phyloP scores from a whole-genome alignment of 768 basidiomycete species.

The Suillus variegatus region DNA sequence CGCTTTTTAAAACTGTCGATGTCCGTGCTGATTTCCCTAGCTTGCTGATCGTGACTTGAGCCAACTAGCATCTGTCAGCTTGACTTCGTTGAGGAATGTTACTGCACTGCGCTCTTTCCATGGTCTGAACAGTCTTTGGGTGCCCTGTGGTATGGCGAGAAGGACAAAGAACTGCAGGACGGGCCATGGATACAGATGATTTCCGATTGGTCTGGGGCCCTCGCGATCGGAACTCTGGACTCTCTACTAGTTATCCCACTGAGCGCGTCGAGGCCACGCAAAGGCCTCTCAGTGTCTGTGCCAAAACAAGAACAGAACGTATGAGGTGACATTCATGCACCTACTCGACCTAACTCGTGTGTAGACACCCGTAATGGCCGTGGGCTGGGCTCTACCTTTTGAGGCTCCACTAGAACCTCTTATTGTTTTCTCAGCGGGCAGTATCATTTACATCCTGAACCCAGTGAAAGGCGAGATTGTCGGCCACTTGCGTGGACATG shows the following conservation, averaged over 20 bases:
- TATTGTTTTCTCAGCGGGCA: conserved; percentile 54
- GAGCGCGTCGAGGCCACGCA: conserved; percentile 11
- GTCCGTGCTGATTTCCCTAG: conserved; percentile 37
- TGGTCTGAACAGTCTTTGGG: conserved; percentile 40
- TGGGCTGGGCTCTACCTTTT: conserved; percentile 62
- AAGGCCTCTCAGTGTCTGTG: neutral
- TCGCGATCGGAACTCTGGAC: conserved; percentile 46
- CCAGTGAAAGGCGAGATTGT: conserved; percentile 39
- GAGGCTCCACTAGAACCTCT: conserved; percentile 53
- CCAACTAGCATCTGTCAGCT: conserved; percentile 16
- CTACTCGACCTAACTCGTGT: neutral
- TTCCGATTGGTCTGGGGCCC: conserved; percentile 48
- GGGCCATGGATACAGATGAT: conserved; percentile 48
- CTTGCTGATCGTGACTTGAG: conserved; percentile 14
- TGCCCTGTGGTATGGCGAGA: conserved; percentile 37
- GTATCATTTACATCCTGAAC: conserved; percentile 59
- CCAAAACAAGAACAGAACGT: conserved; percentile 3
- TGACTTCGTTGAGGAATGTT: conserved; percentile 35
- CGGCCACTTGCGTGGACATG: conserved; percentile 66
- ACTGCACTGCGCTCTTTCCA: conserved; percentile 48
- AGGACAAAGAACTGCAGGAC: conserved; percentile 30
- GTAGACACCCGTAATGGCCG: conserved; percentile 18
- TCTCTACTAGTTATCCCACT: conserved; percentile 29
- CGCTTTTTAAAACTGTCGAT: conserved; percentile 41
- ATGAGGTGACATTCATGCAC: neutral